phyloP scores from a whole-genome alignment of 495 filamentous ascomycete genomes.

The Penicillium paradoxum region DNA sequence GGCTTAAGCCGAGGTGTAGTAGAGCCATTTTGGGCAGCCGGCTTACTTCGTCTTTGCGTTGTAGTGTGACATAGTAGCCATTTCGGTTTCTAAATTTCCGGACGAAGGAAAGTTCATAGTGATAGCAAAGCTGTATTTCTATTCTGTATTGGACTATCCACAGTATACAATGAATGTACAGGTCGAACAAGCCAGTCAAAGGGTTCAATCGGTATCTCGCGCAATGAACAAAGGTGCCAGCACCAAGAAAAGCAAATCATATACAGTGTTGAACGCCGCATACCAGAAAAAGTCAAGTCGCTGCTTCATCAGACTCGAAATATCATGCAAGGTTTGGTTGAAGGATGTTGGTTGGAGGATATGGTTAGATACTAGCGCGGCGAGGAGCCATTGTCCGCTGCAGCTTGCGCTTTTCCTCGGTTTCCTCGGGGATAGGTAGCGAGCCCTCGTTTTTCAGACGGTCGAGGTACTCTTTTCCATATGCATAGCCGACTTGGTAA shows the following conservation, averaged over 20 bases:
- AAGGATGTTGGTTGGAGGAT: neutral
- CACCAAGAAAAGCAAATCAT: neutral
- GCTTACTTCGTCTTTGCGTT: too few species aligned
- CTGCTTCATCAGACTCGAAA: neutral
- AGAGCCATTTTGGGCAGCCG: too few species aligned
- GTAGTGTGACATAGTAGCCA: too few species aligned
- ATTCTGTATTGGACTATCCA: neutral
- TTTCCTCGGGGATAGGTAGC: constrained; percentile 60
- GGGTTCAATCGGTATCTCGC: constrained; percentile 5
- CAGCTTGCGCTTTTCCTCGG: constrained; percentile 81
- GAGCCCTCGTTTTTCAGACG: constrained; percentile 70
- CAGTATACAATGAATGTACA: neutral
- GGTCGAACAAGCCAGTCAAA: neutral
- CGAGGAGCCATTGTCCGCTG: constrained; percentile 91
- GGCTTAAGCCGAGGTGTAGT: too few species aligned
- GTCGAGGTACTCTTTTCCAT: constrained; percentile 72
- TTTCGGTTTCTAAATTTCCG: neutral
- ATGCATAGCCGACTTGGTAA: constrained; percentile 80
- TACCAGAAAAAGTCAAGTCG: neutral
- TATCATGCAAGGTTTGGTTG: neutral
- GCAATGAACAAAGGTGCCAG: neutral
- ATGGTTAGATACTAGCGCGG: constrained; percentile 68
- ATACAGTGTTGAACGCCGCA: constrained; percentile 5
- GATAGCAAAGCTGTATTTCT: neutral
- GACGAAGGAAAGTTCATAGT: neutral